A percentile compares a stretch with the other conserved stretches of the same genome.
Conservation (phyloP, 306 rosid genomes). For the Gastrolobium bilobum region DNA sequence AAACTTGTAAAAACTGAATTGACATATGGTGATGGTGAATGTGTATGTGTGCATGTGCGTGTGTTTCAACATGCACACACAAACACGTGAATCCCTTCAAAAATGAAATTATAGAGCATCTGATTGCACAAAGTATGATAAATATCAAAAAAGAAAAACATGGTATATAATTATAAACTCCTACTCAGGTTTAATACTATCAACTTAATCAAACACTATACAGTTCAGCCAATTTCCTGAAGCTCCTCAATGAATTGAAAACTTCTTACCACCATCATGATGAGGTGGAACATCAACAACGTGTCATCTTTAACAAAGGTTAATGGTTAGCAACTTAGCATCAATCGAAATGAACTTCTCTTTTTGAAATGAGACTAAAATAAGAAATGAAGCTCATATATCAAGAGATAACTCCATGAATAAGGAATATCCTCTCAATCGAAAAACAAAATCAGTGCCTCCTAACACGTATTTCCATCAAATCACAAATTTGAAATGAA, state of each 20-base stretch:
- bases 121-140: slow-evolving; percentile 12
- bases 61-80: background rate
- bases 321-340: slow-evolving; percentile 19
- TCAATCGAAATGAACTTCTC: slow-evolving; percentile 26
- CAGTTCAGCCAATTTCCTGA: background rate
- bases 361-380: background rate
- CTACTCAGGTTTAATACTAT: slow-evolving; percentile 32
- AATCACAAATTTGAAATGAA: slow-evolving; percentile 26
- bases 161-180: background rate
- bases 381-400: slow-evolving; percentile 24
- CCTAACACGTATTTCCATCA: slow-evolving; percentile 13
- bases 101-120: slow-evolving; percentile 25
- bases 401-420: slow-evolving; percentile 19
- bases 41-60: background rate
- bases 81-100: slow-evolving; percentile 24
- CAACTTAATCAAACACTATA: slow-evolving; percentile 30
- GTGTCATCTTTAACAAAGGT: slow-evolving; percentile 2
- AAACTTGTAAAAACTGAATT: slow-evolving; percentile 36
- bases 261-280: slow-evolving; percentile 26
- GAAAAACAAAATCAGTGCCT: background rate
- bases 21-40: background rate
- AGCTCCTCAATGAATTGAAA: background rate
- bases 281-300: slow-evolving; percentile 26
- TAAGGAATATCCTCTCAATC: slow-evolving; percentile 28
- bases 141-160: slow-evolving; percentile 22